A percentile compares a stretch with the other conserved stretches of the same genome.
Evolutionary conservation across 2,329 filamentous ascomycete species (phyloP).

Genomic region (Aspergillus hortae): DNA sequence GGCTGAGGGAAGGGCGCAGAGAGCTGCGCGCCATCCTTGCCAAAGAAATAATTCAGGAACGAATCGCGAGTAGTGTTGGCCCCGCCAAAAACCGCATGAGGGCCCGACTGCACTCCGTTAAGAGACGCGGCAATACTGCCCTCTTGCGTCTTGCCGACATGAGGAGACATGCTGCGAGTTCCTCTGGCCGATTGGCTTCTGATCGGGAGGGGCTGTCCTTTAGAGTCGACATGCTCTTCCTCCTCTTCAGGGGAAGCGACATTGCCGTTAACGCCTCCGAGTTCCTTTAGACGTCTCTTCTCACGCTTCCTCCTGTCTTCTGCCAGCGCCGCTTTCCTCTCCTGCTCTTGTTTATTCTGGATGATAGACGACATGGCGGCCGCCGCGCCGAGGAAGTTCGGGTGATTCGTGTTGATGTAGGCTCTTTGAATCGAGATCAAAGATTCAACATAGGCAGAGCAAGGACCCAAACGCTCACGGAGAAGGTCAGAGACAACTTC

Average conservation of each 20-base stretch:
- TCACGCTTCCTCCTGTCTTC: constrained; percentile 87
- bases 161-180: constrained; percentile 77
- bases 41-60: constrained; percentile 98
- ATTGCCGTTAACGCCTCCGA: constrained; percentile 69
- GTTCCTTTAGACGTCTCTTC: constrained; percentile 75
- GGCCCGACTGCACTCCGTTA: constrained; percentile 62
- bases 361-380: constrained; percentile 98
- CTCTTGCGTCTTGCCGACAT: constrained; percentile 59
- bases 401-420: constrained; percentile 99
- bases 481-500: constrained; percentile 96
- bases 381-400: constrained; percentile 94
- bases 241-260: constrained; percentile 57
- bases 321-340: constrained; percentile 73
- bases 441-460: constrained; percentile 89
- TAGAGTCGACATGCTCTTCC: constrained; percentile 60
- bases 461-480: constrained; percentile 84
- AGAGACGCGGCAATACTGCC: constrained; percentile 66
- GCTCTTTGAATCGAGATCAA: constrained; percentile 95
- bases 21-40: constrained; percentile 68
- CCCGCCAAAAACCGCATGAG: constrained; percentile 60
- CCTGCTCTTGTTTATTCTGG: constrained; percentile 87
- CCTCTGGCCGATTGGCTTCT: constrained; percentile 61
- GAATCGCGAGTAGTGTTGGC: constrained; percentile 72
- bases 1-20: constrained; percentile 42
- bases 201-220: constrained; percentile 50